Conservation (phyloP, 257 asterid genomes). For the Gentiana macrophylla region DNA sequence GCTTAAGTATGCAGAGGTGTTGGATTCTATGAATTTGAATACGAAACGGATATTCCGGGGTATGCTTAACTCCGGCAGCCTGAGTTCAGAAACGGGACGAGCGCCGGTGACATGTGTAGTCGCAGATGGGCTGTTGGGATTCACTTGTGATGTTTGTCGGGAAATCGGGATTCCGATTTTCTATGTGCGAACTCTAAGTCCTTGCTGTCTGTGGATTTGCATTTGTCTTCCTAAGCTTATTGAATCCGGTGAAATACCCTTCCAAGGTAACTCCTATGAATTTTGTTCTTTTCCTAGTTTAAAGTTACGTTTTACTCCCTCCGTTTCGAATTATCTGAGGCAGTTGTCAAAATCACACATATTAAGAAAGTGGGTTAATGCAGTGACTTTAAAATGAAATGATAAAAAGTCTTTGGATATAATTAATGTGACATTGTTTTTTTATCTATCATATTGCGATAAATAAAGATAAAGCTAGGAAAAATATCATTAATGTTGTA, state of each 20-base stretch:
- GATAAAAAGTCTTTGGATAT: too few relatives aligned
- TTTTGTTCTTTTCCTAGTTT: too few relatives aligned
- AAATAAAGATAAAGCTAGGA: too few relatives aligned
- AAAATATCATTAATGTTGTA: too few relatives aligned
- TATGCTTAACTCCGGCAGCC: constrained; percentile 14
- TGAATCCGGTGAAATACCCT: constrained; percentile 33
- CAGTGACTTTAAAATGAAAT: too few relatives aligned
- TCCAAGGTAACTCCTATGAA: constrained; percentile 19
- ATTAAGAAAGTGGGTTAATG: too few relatives aligned
- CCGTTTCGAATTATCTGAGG: too few relatives aligned
- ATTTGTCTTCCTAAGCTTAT: constrained; percentile 28
- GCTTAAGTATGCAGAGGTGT: constrained; percentile 18
- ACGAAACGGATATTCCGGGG: constrained; percentile 30
- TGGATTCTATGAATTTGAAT: constrained; percentile 20
- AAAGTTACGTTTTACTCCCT: too few relatives aligned
- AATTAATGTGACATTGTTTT: too few relatives aligned
- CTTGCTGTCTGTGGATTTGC: constrained; percentile 38
- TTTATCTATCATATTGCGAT: too few relatives aligned
- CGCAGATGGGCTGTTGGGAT: constrained; percentile 32
- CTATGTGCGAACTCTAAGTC: constrained; percentile 38
- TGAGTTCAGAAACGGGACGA: neutral
- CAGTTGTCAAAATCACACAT: too few relatives aligned
- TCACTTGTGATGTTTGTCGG: constrained; percentile 30
- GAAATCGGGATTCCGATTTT: constrained; percentile 35
- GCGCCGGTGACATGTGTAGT: constrained; percentile 26